Base-by-base conservation (phyloP, 257 asterid genomes). In the Eustoma russellianum region DNA sequence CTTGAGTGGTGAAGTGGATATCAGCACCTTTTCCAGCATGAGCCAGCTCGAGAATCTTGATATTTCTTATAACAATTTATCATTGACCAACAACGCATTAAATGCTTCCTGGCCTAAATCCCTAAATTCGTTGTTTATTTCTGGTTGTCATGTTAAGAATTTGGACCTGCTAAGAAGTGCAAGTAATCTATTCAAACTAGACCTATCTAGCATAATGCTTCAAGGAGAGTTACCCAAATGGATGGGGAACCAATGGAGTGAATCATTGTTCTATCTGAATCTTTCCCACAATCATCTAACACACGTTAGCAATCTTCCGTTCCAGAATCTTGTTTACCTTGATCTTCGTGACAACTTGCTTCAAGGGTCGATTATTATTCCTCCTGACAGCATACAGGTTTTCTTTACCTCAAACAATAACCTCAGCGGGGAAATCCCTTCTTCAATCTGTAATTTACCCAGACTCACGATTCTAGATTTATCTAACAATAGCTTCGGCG, bases 401-500 rank as follows among this genome's bases (percentile, higher is more conserved):
- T 62, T 67, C 56, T 11, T 51, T n/a, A 55, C 38, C 16, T 61
- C 73, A 8, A n/a, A 17, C 16, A 50, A 70, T 40, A 47, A 65
- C 6, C 55, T 70, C 30, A 43, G 50, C 0, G 61, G 52, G 14
- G 9, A 40, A 41, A 13, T 57, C 12, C 45, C 52, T 4, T 19
- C 44, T 2, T 15, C 15, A 1, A 6, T 57, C 44, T 57, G 50
- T 4, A 46, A 49, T 16, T 19, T 49, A 10, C 16, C 19, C 17
- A 4, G 2, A 1, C 66, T 51, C 33, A 1, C 0, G 9, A 13
- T 61, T 15, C 66, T 61, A 12, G 59, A 50, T 50, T 45, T 65
- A 17, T 50, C 55, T 0, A 7, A 51, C 13, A 57, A 65, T 18
- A 65, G 38, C 9, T 57, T 57, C 13, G 33, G 30, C 9, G 52